Evolutionary conservation across 1,284 basidiomycete genomes (phyloP), one percentile per base, ranked within the genome.

Genomic region (Vanrija humicola): DNA sequence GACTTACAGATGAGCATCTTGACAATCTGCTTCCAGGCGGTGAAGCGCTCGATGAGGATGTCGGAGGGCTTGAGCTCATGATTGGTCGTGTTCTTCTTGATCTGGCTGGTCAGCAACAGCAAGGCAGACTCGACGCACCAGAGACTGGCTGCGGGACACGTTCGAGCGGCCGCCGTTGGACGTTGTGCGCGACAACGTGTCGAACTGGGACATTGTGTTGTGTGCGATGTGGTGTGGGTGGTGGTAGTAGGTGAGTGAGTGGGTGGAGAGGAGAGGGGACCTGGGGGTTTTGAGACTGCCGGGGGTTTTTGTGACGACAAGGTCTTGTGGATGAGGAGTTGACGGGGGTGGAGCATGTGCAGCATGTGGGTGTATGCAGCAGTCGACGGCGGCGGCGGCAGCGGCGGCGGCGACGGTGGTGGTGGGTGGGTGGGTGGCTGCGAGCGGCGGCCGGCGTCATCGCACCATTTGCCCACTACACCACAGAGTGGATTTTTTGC

Each of bases 21-120:
- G 59, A 96, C 92, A 71, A 98, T 96, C 64, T 75, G 70, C 76
- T 83, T 83, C 82, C 82, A 83, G 38, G 81, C 81, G 58, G 76
- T 77, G 76, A 80, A 80, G 55, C 95, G 86, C 77, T 98, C 95
- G 68, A 98, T 97, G 75, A 98, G 89, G 68, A 98, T 86, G 78
- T 98, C 95, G 15, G 90, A 93, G 1, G 95, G 95, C 58, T 87
- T 85, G 58, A 98, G 83, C 80, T 98, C 95, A 72, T 91, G 86
- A 0, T 87, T 84, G 15, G 88, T 86, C 60, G 89, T 86, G 75
- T 89, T 91, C 80, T 90, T 91, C 82, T 88, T 89, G 80, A 94
- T 90, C 77, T 78, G 59, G 16, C 19, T 12, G 29, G 34, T 40
- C 12, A 44, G 28, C 10, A 34, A n/a, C 14, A 18, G 16, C 19